Evolutionary conservation across 2,329 filamentous ascomycete species (phyloP).

Genomic region (Aspergillus tamarii): DNA sequence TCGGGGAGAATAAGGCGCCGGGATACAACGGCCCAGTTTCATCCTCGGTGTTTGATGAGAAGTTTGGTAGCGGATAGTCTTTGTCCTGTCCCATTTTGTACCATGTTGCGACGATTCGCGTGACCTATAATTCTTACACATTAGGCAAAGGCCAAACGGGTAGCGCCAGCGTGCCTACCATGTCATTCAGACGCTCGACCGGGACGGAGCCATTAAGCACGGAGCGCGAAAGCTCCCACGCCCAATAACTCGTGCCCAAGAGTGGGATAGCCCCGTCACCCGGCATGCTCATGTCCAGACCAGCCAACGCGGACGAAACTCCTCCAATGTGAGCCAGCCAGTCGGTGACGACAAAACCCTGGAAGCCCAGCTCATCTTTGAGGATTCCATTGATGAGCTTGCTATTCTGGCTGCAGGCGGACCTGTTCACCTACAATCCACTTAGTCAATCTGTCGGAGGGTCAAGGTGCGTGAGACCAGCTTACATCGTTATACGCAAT

Average conservation of each 20-base stretch:
- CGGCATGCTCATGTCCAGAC: conserved; percentile 73
- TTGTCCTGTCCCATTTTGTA: conserved; percentile 60
- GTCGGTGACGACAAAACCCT: conserved; percentile 72
- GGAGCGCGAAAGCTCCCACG: conserved; percentile 57
- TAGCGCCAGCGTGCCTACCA: conserved; percentile 31
- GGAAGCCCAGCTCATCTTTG: conserved; percentile 75
- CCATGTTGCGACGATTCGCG: conserved; percentile 62
- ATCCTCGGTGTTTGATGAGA: conserved; percentile 62
- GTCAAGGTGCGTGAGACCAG: neutral
- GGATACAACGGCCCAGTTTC: conserved; percentile 61
- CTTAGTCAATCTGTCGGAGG: neutral
- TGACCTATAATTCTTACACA: conserved; percentile 44
- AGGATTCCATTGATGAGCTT: conserved; percentile 70
- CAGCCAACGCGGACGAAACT: conserved; percentile 62
- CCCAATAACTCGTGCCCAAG: conserved; percentile 58
- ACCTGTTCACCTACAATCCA: conserved; percentile 61
- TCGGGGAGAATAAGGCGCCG: conserved; percentile 61
- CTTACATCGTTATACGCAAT: conserved; percentile 47
- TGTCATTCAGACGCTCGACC: conserved; percentile 58
- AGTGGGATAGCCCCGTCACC: conserved; percentile 60
- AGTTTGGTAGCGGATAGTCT: conserved; percentile 60
- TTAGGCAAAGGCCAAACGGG: neutral
- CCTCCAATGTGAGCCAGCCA: conserved; percentile 67
- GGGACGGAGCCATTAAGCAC: conserved; percentile 62
- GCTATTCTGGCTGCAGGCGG: conserved; percentile 68